Conservation (phyloP, 2,329 filamentous ascomycete species). For the Aspergillus sp. region DNA sequence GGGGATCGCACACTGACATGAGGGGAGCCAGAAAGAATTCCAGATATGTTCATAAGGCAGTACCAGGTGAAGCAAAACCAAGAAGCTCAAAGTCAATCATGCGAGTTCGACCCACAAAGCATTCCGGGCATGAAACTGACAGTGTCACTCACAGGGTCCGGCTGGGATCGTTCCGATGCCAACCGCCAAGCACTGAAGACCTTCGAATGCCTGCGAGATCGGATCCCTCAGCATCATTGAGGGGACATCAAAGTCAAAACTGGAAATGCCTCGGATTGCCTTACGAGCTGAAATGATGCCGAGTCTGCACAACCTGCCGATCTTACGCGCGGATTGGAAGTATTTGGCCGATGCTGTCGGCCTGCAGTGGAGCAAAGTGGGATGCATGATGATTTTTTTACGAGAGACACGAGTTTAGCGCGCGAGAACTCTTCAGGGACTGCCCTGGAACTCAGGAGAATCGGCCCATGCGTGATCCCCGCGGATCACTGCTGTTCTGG, state of each 20-base stretch:
- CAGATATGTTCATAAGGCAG: too few species aligned
- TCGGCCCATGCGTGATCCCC: not conserved
- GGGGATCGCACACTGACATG: too few species aligned
- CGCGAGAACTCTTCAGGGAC: not conserved
- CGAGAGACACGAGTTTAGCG: conserved; percentile 7
- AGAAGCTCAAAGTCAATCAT: too few species aligned
- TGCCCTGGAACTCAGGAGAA: not conserved
- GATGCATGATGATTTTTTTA: conserved; percentile 1
- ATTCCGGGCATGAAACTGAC: too few species aligned
- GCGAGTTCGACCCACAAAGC: too few species aligned
- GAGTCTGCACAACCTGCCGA: not conserved
- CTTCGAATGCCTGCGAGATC: not conserved
- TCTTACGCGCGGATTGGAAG: not conserved
- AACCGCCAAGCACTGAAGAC: too few species aligned
- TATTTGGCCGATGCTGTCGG: not conserved
- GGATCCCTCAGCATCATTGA: not conserved
- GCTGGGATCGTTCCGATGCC: too few species aligned
- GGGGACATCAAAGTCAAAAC: not conserved
- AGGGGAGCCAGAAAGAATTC: too few species aligned
- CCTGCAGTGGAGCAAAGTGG: not conserved
- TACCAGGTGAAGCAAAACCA: too few species aligned
- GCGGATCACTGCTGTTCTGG: not conserved
- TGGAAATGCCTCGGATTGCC: not conserved
- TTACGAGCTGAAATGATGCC: too few species aligned
- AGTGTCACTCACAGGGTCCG: too few species aligned